Conservation (phyloP, 148 eudicot species). For the Nepenthes gracilis region DNA sequence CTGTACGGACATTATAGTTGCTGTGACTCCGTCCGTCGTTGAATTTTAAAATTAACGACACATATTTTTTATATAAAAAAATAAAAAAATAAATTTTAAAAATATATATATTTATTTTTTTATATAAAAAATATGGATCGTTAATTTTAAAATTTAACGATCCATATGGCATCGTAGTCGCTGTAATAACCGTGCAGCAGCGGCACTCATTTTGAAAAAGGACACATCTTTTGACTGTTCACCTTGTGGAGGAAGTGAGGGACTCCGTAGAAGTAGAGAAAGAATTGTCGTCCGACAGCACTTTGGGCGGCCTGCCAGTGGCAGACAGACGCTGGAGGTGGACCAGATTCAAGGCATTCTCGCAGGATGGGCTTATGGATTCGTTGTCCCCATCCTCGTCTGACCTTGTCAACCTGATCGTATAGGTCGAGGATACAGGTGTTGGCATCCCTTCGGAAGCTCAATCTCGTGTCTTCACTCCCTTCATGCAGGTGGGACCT, state of each 20-base stretch:
- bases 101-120: no score
- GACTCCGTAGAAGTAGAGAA: constrained; percentile 17
- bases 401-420: constrained; percentile 32
- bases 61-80: no score
- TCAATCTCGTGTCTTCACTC: constrained; percentile 44
- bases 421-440: constrained; percentile 63
- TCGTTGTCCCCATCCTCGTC: constrained; percentile 8
- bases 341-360: constrained; percentile 26
- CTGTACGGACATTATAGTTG: no score
- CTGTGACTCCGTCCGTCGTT: no score
- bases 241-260: constrained; percentile 43
- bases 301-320: constrained; percentile 50
- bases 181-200: no score
- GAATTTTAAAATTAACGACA: no score
- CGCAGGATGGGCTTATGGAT: constrained; percentile 13
- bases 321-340: constrained; percentile 42
- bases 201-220: no score
- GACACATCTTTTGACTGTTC: constrained; percentile 56
- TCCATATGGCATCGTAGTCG: no score
- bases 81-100: no score
- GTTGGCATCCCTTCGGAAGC: constrained; percentile 49
- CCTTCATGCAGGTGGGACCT: constrained; percentile 64
- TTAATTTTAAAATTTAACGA: no score
- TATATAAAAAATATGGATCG: no score
- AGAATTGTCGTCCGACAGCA: constrained; percentile 6